A percentile compares a stretch with the other conserved stretches of the same genome.
phyloP scores from a whole-genome alignment of 2,329 filamentous ascomycete genomes.

The Colletotrichum sp. region DNA sequence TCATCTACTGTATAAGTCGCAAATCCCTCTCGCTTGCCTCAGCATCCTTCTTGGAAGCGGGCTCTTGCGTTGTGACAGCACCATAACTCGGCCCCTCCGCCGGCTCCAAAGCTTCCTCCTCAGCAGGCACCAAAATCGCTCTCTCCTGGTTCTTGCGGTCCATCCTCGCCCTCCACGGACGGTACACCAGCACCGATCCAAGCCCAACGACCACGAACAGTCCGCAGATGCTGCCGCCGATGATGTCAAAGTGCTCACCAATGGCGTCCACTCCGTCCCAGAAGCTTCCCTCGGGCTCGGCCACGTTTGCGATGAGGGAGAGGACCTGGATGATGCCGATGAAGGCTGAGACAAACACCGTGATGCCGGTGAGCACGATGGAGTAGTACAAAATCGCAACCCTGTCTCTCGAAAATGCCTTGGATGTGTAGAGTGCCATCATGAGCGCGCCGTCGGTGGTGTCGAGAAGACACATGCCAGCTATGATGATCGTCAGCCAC shows the following conservation, averaged over 20 bases:
- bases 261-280: conserved; percentile 86
- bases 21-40: background rate
- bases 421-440: conserved; percentile 91
- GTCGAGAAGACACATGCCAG: conserved; percentile 94
- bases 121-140: background rate
- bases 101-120: conserved; percentile 9
- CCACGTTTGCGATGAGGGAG: conserved; percentile 78
- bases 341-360: conserved; percentile 81
- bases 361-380: conserved; percentile 83
- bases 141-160: conserved; percentile 30
- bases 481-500: conserved; percentile 43
- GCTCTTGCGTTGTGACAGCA: conserved; percentile 39
- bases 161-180: conserved; percentile 72
- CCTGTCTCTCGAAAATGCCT: conserved; percentile 76
- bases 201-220: conserved; percentile 81
- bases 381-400: conserved; percentile 97
- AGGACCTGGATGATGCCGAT: conserved; percentile 88
- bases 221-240: conserved; percentile 86
- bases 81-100: conserved; percentile 56
- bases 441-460: conserved; percentile 93
- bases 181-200: conserved; percentile 76
- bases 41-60: background rate
- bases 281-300: conserved; percentile 76
- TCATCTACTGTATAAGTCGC: background rate
- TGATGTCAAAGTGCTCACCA: conserved; percentile 83